phyloP scores from a whole-genome alignment of 257 asterid genomes.

The Nicotiana obtusifolia region DNA sequence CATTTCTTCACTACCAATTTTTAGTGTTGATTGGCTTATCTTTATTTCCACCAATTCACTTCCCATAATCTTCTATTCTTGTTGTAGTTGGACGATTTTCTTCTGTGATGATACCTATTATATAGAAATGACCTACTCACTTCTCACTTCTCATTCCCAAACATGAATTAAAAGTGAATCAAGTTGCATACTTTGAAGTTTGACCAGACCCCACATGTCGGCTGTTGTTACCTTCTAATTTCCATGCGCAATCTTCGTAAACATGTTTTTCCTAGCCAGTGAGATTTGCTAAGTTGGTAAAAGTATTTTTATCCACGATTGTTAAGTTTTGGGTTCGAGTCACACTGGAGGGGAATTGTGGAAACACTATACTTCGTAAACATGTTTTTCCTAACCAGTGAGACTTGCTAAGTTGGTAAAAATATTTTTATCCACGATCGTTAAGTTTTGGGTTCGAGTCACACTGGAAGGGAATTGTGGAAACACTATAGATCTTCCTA shows the following conservation, averaged over 20 bases:
- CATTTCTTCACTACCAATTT: neutral
- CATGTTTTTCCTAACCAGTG: no score
- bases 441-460: no score
- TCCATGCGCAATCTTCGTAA: neutral
- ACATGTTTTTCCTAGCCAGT: no score
- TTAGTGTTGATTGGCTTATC: slow-evolving; percentile 5
- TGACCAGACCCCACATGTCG: slow-evolving; percentile 9
- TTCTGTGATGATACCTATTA: neutral
- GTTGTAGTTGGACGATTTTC: neutral
- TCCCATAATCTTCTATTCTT: slow-evolving; percentile 7
- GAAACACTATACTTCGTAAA: no score
- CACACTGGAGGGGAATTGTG: no score
- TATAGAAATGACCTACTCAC: neutral
- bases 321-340: no score
- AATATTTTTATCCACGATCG: no score
- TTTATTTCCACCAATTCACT: slow-evolving; percentile 32
- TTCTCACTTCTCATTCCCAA: neutral
- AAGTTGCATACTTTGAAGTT: slow-evolving; percentile 6
- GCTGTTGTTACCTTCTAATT: neutral
- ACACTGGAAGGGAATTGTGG: no score
- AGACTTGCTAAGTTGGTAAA: no score
- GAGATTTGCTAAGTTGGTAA: no score
- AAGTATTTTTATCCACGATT: no score
- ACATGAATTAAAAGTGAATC: neutral
- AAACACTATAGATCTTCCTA: no score